Evolutionary conservation across 1,284 basidiomycete genomes (phyloP).

Genomic region (Marasmius sp.): DNA sequence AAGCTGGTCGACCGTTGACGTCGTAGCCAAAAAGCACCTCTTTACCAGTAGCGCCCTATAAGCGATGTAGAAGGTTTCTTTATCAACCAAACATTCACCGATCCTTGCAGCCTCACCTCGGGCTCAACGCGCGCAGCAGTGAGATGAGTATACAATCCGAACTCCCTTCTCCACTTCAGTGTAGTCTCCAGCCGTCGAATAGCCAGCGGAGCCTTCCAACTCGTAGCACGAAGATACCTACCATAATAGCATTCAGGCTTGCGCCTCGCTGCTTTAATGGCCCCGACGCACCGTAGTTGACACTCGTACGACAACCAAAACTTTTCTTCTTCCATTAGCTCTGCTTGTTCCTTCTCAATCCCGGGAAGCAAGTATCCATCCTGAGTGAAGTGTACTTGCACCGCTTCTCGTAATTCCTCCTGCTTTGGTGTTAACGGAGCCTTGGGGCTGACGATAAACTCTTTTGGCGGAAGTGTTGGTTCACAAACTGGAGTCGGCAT

Average conservation of each 20-base stretch:
- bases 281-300: slow-evolving; percentile 51
- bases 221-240: slow-evolving; percentile 1
- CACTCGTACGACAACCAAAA: slow-evolving; percentile 80
- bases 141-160: slow-evolving; percentile 61
- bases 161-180: slow-evolving; percentile 74
- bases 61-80: neutral
- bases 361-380: slow-evolving; percentile 53
- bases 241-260: neutral
- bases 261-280: too few relatives aligned
- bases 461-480: slow-evolving; percentile 31
- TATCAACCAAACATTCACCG: slow-evolving; percentile 2
- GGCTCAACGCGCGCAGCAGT: slow-evolving; percentile 64
- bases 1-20: slow-evolving; percentile 58
- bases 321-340: slow-evolving; percentile 62
- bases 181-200: slow-evolving; percentile 69
- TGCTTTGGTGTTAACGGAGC: slow-evolving; percentile 45
- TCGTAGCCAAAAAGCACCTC: slow-evolving; percentile 79
- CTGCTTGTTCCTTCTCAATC: slow-evolving; percentile 38
- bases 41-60: slow-evolving; percentile 74
- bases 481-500: slow-evolving; percentile 34
- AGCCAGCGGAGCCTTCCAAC: slow-evolving; percentile 48
- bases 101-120: slow-evolving; percentile 46
- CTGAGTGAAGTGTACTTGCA: slow-evolving; percentile 58
- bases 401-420: slow-evolving; percentile 49
- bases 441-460: slow-evolving; percentile 31